Evolutionary conservation across 352 stramenopile genomes (phyloP).

Genomic region (Phytophthora citricola): DNA sequence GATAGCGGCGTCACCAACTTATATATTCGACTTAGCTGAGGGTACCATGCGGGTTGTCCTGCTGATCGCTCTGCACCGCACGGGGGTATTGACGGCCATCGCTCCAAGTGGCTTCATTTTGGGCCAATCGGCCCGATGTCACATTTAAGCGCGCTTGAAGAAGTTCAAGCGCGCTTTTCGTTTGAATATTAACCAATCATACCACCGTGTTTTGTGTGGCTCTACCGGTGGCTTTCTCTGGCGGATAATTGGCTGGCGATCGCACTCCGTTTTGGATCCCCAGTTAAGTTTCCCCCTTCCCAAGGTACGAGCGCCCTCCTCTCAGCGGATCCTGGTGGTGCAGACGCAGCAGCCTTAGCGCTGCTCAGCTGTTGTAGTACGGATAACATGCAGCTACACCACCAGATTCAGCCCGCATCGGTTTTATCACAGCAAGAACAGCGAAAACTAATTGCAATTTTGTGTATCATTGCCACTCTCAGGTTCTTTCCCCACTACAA

Average conservation of each 20-base stretch:
- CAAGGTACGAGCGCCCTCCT: conserved; percentile 42
- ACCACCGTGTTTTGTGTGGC: conserved; percentile 17
- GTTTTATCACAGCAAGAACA: neutral
- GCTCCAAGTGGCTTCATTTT: neutral
- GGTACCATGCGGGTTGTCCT: neutral
- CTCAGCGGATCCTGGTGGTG: conserved; percentile 18
- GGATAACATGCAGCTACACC: neutral
- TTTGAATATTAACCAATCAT: neutral
- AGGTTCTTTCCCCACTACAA: conserved; percentile 24
- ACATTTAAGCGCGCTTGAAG: conserved; percentile 7
- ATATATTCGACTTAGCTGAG: no score
- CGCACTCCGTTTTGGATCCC: conserved; percentile 36
- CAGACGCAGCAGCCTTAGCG: conserved; percentile 9
- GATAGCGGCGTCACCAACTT: neutral
- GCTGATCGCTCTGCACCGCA: neutral
- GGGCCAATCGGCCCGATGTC: neutral
- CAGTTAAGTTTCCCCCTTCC: conserved; percentile 51
- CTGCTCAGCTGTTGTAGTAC: no score
- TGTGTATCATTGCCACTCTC: neutral
- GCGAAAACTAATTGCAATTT: neutral
- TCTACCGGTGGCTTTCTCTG: conserved; percentile 10
- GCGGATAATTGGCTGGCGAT: conserved; percentile 31
- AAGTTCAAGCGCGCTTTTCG: neutral
- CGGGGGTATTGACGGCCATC: no score
- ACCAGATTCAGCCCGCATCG: neutral